These are phyloP conservation scores for Erucastrum elatum DNA, from an alignment of 345 rosid species.

Conservation along the genomic window DNA sequence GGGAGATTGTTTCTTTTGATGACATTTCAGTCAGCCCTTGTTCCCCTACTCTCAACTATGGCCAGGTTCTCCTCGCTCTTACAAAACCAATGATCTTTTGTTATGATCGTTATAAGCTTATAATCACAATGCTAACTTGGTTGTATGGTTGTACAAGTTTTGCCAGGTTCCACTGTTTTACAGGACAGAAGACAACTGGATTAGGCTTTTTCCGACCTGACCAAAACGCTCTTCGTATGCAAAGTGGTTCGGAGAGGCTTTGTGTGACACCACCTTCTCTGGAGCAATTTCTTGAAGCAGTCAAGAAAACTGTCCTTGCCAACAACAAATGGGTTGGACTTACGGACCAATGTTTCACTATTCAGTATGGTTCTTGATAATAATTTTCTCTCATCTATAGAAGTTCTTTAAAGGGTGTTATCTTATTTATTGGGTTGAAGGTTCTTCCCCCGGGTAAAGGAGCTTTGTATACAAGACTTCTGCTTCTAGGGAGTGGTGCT, in stretches of 20 bases:
- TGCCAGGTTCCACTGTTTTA: not conserved
- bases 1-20: too few species aligned
- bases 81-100: too few species aligned
- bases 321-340: conserved; percentile 53
- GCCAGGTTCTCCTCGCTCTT: too few species aligned
- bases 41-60: too few species aligned
- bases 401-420: not conserved
- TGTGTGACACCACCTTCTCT: conserved; percentile 58
- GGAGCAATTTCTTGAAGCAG: conserved; percentile 54
- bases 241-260: conserved; percentile 55
- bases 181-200: conserved; percentile 47
- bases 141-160: too few species aligned
- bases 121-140: too few species aligned
- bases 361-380: not conserved
- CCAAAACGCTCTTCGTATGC: conserved; percentile 57
- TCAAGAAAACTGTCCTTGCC: conserved; percentile 47
- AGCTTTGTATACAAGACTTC: conserved; percentile 60
- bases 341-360: too few species aligned
- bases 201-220: conserved; percentile 54
- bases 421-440: conserved; percentile 27
- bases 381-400: not conserved
- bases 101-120: too few species aligned
- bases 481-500: conserved; percentile 59
- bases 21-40: too few species aligned
- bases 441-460: conserved; percentile 74